phyloP scores from a whole-genome alignment of 73 alveolate species.

The Paramecium tetraurelia region DNA sequence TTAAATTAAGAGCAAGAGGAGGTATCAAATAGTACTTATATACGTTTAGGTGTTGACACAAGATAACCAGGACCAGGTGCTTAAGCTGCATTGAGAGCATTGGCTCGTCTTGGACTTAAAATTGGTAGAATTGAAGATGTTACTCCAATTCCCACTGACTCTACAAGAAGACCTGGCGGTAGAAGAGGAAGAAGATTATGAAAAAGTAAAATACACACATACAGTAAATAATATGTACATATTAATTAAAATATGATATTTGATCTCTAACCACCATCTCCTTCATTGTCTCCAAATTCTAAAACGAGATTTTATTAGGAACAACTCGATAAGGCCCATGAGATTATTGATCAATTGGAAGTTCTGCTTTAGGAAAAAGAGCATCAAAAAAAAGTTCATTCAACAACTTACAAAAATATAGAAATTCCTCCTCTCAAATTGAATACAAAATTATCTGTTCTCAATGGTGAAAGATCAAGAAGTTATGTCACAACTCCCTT shows the following conservation, averaged over 20 bases:
- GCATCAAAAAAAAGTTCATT: neutral
- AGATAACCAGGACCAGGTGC: conserved; percentile 98
- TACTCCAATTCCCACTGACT: conserved; percentile 99
- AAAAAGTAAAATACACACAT: conserved; percentile 28
- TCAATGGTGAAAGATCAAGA: neutral
- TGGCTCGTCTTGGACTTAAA: conserved; percentile 98
- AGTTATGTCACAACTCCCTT: neutral
- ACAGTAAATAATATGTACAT: neutral
- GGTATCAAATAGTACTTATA: conserved; percentile 62
- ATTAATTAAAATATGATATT: neutral
- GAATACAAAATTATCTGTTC: neutral
- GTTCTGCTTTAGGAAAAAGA: neutral
- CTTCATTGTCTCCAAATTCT: neutral
- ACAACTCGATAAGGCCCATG: neutral
- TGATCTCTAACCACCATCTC: conserved; percentile 37
- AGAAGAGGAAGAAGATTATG: conserved; percentile 99
- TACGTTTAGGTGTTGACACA: conserved; percentile 73
- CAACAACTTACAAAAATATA: neutral
- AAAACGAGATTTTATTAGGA: neutral
- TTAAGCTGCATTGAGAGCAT: conserved; percentile 99
- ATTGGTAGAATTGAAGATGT: conserved; percentile 99
- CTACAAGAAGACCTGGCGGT: conserved; percentile 98
- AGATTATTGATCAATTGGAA: neutral
- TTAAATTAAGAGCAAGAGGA: conserved; percentile 98
- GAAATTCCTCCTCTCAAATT: neutral